Evolutionary conservation across 2,329 filamentous ascomycete species (phyloP).

Genomic region (Apiospora malaysiana): DNA sequence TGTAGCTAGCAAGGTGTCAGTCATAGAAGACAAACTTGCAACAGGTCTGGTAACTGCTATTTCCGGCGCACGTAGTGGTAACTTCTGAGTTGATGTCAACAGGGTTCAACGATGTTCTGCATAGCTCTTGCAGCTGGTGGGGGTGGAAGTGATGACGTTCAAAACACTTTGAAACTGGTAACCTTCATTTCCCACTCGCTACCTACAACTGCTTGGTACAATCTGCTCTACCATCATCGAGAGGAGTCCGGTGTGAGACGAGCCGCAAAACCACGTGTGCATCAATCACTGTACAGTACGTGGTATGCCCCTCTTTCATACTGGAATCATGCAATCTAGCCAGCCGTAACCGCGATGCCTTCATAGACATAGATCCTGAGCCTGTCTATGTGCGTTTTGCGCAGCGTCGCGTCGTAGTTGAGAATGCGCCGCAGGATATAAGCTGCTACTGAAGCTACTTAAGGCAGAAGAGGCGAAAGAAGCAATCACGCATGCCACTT

Average conservation of each 20-base stretch:
- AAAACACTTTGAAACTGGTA: conserved; percentile 14
- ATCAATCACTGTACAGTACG: not conserved
- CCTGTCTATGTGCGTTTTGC: not conserved
- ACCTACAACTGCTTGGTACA: too few species aligned
- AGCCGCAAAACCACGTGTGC: not conserved
- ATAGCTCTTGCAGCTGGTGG: conserved; percentile 3
- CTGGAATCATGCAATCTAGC: not conserved
- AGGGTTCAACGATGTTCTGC: conserved; percentile 18
- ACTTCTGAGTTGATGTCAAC: not conserved
- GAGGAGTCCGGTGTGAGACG: not conserved
- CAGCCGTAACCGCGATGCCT: not conserved
- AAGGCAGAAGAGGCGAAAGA: not conserved
- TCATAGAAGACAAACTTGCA: not conserved
- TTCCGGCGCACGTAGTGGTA: not conserved
- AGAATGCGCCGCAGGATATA: not conserved
- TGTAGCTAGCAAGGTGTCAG: not conserved
- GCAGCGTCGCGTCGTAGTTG: not conserved
- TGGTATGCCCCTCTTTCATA: not conserved
- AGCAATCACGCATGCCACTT: not conserved
- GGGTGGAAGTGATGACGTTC: conserved; percentile 10
- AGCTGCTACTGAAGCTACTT: not conserved
- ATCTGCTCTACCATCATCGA: not conserved
- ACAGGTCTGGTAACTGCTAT: not conserved
- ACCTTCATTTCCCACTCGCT: not conserved
- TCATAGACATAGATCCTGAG: not conserved